Conservation (phyloP, 768 basidiomycete genomes). For the Galerina marginata region DNA sequence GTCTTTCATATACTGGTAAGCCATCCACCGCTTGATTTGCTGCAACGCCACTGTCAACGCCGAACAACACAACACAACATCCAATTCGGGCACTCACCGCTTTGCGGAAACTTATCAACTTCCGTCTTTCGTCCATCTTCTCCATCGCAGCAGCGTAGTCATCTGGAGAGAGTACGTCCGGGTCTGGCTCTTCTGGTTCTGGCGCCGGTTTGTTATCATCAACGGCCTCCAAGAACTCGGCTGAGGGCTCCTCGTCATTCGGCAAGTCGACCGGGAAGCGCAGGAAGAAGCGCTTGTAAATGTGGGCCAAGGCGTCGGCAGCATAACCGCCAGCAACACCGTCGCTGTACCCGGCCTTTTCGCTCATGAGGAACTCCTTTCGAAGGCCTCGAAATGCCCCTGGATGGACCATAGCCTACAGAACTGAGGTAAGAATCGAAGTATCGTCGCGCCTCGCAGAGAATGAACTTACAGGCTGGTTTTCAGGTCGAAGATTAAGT, state of each 20-base stretch:
- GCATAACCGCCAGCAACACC: not conserved
- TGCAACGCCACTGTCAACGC: not conserved
- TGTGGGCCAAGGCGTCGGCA: not conserved
- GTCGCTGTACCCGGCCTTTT: not conserved
- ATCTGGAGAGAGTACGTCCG: not conserved
- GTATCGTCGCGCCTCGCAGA: too few relatives aligned
- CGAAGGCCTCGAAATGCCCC: not conserved
- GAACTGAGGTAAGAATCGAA: too few relatives aligned
- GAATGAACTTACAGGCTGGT: too few relatives aligned
- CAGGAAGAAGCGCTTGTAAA: not conserved
- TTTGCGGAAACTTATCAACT: not conserved
- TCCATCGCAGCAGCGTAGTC: not conserved
- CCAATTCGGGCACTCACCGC: not conserved
- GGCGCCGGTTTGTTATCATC: not conserved
- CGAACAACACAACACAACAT: too few relatives aligned
- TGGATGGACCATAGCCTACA: not conserved
- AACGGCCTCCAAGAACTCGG: not conserved
- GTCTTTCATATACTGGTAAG: not conserved
- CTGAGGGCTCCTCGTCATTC: not conserved
- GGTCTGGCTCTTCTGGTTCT: not conserved
- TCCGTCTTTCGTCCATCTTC: not conserved
- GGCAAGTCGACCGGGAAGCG: slow-evolving; percentile 2
- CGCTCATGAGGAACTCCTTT: not conserved
- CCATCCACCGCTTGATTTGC: not conserved
- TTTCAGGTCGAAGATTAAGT: too few relatives aligned